Evolutionary conservation across 2,329 filamentous ascomycete species (phyloP), one percentile per base, ranked within the genome.

Genomic region (Ophiostoma perfectum): DNA sequence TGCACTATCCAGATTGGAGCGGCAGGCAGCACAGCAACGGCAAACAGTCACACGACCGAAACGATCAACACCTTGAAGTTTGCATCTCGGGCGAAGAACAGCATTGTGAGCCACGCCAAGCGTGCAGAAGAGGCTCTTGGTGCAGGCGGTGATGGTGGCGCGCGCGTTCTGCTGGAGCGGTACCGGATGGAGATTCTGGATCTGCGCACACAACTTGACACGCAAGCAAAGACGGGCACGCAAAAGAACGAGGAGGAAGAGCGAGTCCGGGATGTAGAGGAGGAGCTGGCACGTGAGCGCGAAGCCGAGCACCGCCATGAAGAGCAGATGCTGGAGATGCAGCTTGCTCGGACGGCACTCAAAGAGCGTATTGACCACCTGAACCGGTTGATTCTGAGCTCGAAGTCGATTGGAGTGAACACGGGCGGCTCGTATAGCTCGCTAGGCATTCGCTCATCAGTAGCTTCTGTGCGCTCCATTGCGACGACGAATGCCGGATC

Each of bases 251-350:
- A 86, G 64, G 89, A 89, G 52, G 86, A 87, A 62, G 86, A 90
- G 67, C 84, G 82, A 68, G 79, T 81, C 38, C 86, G 84, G 66
- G 85, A 90, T 70, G 86, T 88, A 65, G 86, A 91, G 74, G 87
- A 91, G 73, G 91, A 95, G 74, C 86, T 88, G 73, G 88, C 83
- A 55, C 83, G 88, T 18, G 89, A 95, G 76, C 87, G 90, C 73
- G 92, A 97, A 78, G 90, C 91, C 7, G 89, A 93, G 73, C 86
- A 92, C 73, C 88, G 93, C 52, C 95, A 97, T 73, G 93, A 97
- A 76, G 95, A 98, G 80, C 95, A 99, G 78, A 94, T 99, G 85
- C 83, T 99, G 67, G 95, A 99, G 78, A 98, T 99, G 91, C 95
- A 99, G 77, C 85, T 99, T 64, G 95, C 95, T 44, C 88, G 95